phyloP scores from a whole-genome alignment of 148 eudicot species.

The Gaultheria prostrata region DNA sequence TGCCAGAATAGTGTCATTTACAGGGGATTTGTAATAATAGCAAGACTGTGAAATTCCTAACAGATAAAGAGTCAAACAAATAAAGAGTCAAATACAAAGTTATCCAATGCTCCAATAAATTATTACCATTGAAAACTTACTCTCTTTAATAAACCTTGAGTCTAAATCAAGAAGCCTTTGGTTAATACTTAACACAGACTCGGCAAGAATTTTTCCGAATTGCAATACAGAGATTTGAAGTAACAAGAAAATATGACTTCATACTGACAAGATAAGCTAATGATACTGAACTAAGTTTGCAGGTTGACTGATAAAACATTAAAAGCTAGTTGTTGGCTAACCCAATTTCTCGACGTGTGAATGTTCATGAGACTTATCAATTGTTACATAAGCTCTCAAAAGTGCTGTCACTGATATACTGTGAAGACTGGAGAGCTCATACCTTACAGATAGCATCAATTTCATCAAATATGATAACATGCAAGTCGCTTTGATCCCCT shows the following conservation, averaged over 20 bases:
- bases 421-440: slow-evolving; percentile 19
- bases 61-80: not conserved
- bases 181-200: not conserved
- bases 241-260: not conserved
- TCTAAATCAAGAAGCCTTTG: not conserved
- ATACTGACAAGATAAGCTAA: not conserved
- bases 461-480: slow-evolving; percentile 99
- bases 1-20: too few species aligned
- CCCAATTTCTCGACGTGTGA: not conserved
- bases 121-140: not conserved
- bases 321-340: not conserved
- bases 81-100: not conserved
- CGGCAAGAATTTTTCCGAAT: not conserved
- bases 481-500: slow-evolving; percentile 99
- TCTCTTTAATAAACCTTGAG: not conserved
- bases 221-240: not conserved
- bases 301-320: not conserved
- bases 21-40: not conserved
- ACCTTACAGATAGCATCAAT: slow-evolving; percentile 99
- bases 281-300: not conserved
- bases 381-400: slow-evolving; percentile 7
- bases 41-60: not conserved
- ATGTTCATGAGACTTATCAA: not conserved
- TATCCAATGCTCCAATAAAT: slow-evolving; percentile 6
- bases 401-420: not conserved